Base-by-base conservation (phyloP, 352 stramenopile genomes). In the Phytophthora lateralis region DNA sequence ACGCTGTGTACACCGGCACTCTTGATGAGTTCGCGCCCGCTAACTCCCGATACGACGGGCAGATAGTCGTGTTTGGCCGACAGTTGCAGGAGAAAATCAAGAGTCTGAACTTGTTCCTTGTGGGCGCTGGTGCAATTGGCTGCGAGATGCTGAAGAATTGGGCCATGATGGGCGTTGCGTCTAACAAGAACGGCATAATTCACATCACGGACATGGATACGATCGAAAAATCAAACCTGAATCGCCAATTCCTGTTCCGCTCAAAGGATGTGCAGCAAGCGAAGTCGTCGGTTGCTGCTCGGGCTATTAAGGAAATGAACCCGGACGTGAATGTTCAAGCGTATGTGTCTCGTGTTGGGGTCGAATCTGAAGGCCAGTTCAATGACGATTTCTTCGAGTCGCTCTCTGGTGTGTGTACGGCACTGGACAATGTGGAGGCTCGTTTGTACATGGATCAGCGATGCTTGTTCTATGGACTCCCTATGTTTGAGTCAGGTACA, bases 141-240 rank as follows among this genome's bases (percentile, higher is more conserved):
- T 99, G 98, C 70, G 98, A 99, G 80, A 99, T 99, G 95, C 85
- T 99, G 6, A 99, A 99, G 82, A 99, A 99, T 73, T 99, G 97
- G 96, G 97, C 97, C 1, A 91, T 99, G 69, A 99, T 99, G 97
- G 98, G 97, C 29, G 89, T 99, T 5, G 90, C 89, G 7, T 97
- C 82, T 57, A 83, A 78, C 21, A 83, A 90, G 26, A 64, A 85
- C 29, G 93, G 93, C 9, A 78, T 76, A 8, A 94, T 99, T 45
- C 81, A 98, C 56, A 90, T 99, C 18, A 99, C 97, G 1, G 97
- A 99, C 69, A 99, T 99, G 97, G 98, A 99, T 73, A 93, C 90
- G 34, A 99, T 99, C 64, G 98, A 99, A 80, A 99, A 98, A 67
- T 98, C 86, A 4, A 99, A 99, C 70, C 65, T 99, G 48, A 98